Evolutionary conservation across 2,329 filamentous ascomycete species (phyloP), one percentile per base, ranked within the genome.

Genomic region (Penicillium frequentans): DNA sequence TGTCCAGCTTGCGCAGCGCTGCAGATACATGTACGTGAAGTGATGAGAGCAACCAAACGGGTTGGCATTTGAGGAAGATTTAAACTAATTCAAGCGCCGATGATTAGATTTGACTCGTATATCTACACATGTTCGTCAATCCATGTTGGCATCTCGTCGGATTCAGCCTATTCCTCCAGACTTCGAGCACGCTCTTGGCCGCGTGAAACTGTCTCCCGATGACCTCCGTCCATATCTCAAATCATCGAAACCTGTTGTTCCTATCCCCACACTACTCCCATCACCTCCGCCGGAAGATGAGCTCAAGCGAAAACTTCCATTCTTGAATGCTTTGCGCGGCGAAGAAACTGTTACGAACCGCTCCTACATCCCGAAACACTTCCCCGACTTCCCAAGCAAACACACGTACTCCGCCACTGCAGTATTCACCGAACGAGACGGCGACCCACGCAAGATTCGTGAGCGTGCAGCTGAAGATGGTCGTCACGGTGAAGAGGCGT

Each of bases 391-490:
- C 42, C 86, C 86, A 8, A 85, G 85, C 49, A 82, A 81, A 67
- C 86, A 89, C 69, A 86, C 86, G 1, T 89, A 85, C 74, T 82
- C 81, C 62, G 73, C 81, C 26, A 87, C 86, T 1, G 77, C 84
- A 0, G 82, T 87, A 4, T 86, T 81, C 59, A 81, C 82, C 1
- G 72, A 81, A 39, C 80, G 86, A 57, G 84, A 87, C 60, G 81
- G 77, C 33, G 85, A 88, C 62, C 81, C 84, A 3, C 77, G 84
- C 37, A 81, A 79, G 61, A 83, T 87, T 47, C 75, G 85, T 37
- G 86, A 89, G 67, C 79, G 81, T 56, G 86, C 86, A 5, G 87
- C 85, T 3, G 81, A 87, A 65, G 86, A 89, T 68, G 86, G 86
- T 14, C 81, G 87, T 46, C 71, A 86, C 58, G 86, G 86, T 8